Evolutionary conservation across 352 stramenopile species (phyloP).

Genomic region (Phytophthora chlamydospora): DNA sequence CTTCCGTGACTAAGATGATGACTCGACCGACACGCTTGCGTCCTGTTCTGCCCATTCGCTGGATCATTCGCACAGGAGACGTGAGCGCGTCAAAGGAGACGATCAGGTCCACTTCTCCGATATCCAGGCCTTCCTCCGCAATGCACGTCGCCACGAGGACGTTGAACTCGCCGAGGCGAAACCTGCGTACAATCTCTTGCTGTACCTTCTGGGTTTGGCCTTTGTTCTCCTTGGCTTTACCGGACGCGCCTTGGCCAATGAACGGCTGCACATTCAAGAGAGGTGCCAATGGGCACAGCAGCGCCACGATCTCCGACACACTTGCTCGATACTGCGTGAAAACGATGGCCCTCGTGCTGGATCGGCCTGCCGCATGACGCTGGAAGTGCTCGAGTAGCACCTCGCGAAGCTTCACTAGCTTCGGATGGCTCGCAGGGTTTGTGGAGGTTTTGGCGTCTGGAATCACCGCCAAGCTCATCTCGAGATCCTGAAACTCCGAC

Average conservation of each 20-base stretch:
- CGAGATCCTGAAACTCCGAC: slow-evolving; percentile 68
- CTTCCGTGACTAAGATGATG: slow-evolving; percentile 90
- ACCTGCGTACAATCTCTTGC: slow-evolving; percentile 93
- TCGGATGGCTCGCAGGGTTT: slow-evolving; percentile 65
- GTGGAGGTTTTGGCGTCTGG: slow-evolving; percentile 10
- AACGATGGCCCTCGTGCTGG: slow-evolving; percentile 95
- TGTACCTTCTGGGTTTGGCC: slow-evolving; percentile 96
- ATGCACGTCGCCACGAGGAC: slow-evolving; percentile 96
- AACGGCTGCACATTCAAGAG: slow-evolving; percentile 93
- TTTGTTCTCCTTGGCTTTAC: slow-evolving; percentile 83
- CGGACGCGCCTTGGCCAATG: slow-evolving; percentile 92
- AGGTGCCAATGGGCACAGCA: slow-evolving; percentile 67
- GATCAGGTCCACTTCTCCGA: slow-evolving; percentile 95
- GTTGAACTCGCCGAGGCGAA: slow-evolving; percentile 89
- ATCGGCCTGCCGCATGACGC: slow-evolving; percentile 62
- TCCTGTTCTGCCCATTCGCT: slow-evolving; percentile 97
- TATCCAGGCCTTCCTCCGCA: slow-evolving; percentile 96
- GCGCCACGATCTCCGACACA: slow-evolving; percentile 93
- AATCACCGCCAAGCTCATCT: slow-evolving; percentile 46
- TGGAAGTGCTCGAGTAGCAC: slow-evolving; percentile 89
- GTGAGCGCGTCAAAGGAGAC: slow-evolving; percentile 94
- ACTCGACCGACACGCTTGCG: slow-evolving; percentile 94
- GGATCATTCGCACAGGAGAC: slow-evolving; percentile 95
- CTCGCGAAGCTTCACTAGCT: slow-evolving; percentile 92
- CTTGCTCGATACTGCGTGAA: slow-evolving; percentile 97